Evolutionary conservation across 139 green algal genomes (phyloP).

Genomic region (Chlorella sp.): DNA sequence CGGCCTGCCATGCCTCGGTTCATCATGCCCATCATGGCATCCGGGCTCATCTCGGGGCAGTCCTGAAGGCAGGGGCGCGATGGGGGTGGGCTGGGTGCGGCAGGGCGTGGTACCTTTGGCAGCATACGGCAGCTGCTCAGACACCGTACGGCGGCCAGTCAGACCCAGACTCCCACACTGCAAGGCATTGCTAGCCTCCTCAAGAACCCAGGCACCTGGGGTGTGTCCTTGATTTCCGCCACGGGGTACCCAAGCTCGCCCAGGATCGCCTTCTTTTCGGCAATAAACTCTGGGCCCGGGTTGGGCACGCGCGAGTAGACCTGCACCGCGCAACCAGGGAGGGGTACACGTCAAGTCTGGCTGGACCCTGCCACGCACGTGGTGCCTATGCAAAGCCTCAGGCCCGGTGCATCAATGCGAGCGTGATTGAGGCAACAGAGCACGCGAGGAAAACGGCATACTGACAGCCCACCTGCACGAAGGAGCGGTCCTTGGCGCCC

Average conservation of each 20-base stretch:
- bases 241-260: slow-evolving; percentile 45
- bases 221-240: slow-evolving; percentile 49
- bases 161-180: no score
- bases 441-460: no score
- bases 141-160: no score
- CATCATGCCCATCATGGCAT: slow-evolving; percentile 24
- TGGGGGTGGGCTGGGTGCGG: no score
- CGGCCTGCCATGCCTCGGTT: background rate
- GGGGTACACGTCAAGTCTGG: no score
- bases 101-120: no score
- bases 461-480: slow-evolving; percentile 52
- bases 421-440: no score
- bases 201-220: slow-evolving; percentile 37
- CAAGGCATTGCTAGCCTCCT: no score
- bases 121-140: no score
- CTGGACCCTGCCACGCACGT: no score
- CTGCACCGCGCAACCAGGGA: slow-evolving; percentile 17
- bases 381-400: no score
- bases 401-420: no score
- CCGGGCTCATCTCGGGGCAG: background rate
- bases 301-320: slow-evolving; percentile 58
- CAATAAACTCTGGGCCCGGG: slow-evolving; percentile 51
- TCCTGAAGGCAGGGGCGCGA: background rate
- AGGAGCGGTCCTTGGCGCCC: slow-evolving; percentile 51
- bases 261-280: slow-evolving; percentile 42